A percentile compares a stretch with the other conserved stretches of the same genome.
phyloP scores from a whole-genome alignment of 2,329 filamentous ascomycete genomes.

The Cordyceps cateniannulata region DNA sequence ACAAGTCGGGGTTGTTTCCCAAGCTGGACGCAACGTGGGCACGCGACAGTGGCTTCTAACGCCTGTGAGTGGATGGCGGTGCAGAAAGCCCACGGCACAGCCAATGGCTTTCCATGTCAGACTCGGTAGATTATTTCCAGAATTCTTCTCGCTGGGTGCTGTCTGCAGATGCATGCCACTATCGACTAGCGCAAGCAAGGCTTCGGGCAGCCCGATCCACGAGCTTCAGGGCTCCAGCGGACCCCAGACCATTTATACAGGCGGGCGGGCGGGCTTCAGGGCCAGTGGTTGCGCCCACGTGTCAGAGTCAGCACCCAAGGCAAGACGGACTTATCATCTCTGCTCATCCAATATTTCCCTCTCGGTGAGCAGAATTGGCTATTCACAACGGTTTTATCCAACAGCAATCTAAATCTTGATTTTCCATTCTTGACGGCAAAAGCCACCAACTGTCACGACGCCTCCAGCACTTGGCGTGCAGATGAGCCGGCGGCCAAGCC shows the following conservation, averaged over 20 bases:
- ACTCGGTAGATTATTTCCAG: background rate
- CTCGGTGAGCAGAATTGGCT: background rate
- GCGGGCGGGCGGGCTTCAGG: background rate
- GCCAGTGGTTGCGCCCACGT: constrained; percentile 2
- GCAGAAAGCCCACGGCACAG: background rate
- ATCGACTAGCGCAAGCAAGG: background rate
- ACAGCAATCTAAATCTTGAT: no score
- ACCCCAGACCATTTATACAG: background rate
- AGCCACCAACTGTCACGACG: no score
- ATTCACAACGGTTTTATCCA: background rate
- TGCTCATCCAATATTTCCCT: background rate
- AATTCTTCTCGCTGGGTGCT: background rate
- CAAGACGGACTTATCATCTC: background rate
- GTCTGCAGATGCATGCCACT: background rate
- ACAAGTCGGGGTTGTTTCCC: background rate
- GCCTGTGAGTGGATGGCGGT: no score
- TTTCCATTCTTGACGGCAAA: no score
- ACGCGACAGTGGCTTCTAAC: background rate
- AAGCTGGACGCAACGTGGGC: background rate
- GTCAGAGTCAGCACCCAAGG: background rate
- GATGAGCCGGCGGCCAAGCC: background rate
- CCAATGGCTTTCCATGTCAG: background rate
- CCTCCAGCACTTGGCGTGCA: no score
- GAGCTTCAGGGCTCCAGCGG: background rate
- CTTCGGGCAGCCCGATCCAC: background rate